Conservation (phyloP, 2,329 filamentous ascomycete genomes). For the Helminthosporium solani region DNA sequence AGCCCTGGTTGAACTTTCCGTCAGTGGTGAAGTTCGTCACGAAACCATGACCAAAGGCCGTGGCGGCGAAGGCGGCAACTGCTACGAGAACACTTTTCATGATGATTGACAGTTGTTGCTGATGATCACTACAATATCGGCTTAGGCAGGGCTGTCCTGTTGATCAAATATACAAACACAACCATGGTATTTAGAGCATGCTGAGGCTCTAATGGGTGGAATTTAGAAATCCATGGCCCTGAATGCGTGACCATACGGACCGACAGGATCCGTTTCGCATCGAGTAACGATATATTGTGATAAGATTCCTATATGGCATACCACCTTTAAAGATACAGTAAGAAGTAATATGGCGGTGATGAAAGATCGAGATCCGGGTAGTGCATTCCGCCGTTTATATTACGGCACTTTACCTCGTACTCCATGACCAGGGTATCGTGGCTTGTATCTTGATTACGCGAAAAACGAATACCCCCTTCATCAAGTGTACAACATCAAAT, state of each 20-base stretch:
- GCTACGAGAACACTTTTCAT: conserved; percentile 6
- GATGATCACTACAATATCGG: not conserved
- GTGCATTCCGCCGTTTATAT: no score
- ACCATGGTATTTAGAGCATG: not conserved
- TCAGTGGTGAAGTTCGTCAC: conserved; percentile 45
- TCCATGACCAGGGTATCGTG: no score
- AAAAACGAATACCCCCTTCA: no score
- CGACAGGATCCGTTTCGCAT: not conserved
- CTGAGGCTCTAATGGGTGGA: not conserved
- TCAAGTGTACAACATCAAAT: no score
- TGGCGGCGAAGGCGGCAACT: conserved; percentile 23
- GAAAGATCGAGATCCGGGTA: not conserved
- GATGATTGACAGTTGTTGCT: not conserved
- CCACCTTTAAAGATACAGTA: not conserved
- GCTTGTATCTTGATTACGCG: no score
- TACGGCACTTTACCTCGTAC: no score
- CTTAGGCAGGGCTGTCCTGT: not conserved
- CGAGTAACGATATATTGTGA: not conserved
- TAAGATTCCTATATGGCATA: not conserved
- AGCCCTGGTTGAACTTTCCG: conserved; percentile 46
- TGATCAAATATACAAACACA: not conserved
- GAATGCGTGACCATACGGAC: not conserved
- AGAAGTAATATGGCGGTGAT: not conserved
- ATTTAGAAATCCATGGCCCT: not conserved
- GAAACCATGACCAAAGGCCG: conserved; percentile 45